A percentile compares a stretch with the other conserved stretches of the same genome.
Conservation (phyloP, 2,329 filamentous ascomycete species). For the Tolypocladium capitatum region DNA sequence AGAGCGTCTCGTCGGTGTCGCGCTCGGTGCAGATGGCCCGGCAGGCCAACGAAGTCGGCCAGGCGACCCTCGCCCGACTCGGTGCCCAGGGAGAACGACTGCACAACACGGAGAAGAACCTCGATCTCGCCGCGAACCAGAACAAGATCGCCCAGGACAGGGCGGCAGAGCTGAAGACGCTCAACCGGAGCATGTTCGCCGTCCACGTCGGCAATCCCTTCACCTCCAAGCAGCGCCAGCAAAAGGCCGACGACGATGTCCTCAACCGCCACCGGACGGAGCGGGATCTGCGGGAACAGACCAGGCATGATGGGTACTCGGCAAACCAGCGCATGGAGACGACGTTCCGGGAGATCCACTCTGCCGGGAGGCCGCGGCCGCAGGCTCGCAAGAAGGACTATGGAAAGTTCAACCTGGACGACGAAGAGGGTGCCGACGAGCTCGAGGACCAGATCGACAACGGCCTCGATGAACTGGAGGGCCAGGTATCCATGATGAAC, state of each 20-base stretch:
- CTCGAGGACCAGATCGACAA: constrained; percentile 42
- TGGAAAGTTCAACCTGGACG: constrained; percentile 64
- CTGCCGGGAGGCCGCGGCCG: constrained; percentile 13
- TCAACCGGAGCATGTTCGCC: constrained; percentile 87
- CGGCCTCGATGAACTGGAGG: constrained; percentile 50
- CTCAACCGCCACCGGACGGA: constrained; percentile 57
- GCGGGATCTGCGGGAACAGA: constrained; percentile 50
- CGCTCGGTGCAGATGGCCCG: constrained; percentile 27
- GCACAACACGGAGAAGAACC: constrained; percentile 69
- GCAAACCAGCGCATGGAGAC: constrained; percentile 41
- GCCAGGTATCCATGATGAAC: constrained; percentile 59
- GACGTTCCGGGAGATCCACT: constrained; percentile 29
- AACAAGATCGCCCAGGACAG: constrained; percentile 67
- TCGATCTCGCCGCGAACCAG: constrained; percentile 67
- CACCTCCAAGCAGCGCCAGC: constrained; percentile 52
- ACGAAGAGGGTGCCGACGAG: constrained; percentile 43
- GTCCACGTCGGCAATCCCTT: constrained; percentile 69
- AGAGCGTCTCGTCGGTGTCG: constrained; percentile 38
- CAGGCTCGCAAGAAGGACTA: constrained; percentile 27
- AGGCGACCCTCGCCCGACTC: constrained; percentile 58
- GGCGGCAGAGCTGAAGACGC: constrained; percentile 67
- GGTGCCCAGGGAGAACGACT: constrained; percentile 69
- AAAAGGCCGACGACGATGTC: constrained; percentile 52
- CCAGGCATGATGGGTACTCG: constrained; percentile 36
- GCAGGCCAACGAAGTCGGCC: constrained; percentile 42